phyloP scores from a whole-genome alignment of 2,329 filamentous ascomycete species.

The Beauveria varroae region DNA sequence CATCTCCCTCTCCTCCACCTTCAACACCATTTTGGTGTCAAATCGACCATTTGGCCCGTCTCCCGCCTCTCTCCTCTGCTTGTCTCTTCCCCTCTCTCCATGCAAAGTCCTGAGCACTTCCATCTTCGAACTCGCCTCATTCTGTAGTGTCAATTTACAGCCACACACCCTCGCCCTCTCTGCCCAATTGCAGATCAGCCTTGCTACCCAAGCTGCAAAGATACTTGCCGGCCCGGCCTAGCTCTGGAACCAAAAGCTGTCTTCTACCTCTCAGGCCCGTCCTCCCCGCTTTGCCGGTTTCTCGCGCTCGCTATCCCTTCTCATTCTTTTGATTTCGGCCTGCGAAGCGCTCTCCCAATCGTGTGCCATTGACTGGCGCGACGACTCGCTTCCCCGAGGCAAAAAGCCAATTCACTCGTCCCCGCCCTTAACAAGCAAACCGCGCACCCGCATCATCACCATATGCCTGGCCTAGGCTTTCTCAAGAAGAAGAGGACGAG shows the following conservation, averaged over 20 bases:
- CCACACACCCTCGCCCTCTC: neutral
- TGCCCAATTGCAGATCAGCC: neutral
- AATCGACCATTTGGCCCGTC: neutral
- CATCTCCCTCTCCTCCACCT: conserved; percentile 5
- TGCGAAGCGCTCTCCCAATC: neutral
- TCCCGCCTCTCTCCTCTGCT: neutral
- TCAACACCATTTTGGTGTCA: neutral
- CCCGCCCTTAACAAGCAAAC: neutral
- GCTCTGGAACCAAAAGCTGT: neutral
- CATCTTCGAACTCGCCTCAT: neutral
- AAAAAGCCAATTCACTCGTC: neutral
- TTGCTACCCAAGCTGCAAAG: neutral
- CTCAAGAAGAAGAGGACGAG: conserved; percentile 99
- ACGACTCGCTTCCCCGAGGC: neutral
- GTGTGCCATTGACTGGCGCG: conserved; percentile 5
- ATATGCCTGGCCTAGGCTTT: conserved; percentile 91
- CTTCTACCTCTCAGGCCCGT: neutral
- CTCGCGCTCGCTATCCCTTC: conserved; percentile 10
- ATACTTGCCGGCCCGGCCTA: neutral
- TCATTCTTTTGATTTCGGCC: conserved; percentile 6
- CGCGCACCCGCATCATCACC: conserved; percentile 13
- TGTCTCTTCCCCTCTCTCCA: neutral
- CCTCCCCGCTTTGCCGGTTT: conserved; percentile 2
- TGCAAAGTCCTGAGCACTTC: neutral
- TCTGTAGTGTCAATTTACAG: neutral